Base-by-base conservation (phyloP, 2,329 filamentous ascomycete genomes). In the Botrytis elliptica region DNA sequence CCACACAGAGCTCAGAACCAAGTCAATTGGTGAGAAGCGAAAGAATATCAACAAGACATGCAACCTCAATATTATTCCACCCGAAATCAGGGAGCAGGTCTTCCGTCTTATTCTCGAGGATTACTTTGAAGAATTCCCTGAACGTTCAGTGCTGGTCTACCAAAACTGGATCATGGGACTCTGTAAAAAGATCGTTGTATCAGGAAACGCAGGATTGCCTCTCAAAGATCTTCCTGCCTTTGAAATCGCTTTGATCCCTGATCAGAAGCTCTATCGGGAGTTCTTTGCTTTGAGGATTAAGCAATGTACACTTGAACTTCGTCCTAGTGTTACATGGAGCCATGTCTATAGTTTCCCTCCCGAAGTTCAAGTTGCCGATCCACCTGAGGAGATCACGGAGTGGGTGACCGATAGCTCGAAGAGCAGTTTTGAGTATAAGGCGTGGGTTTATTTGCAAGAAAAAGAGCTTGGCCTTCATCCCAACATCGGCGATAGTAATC, bases 171-270 rank as follows among this genome's bases (percentile, higher is more conserved):
- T 38, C 49, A n/a, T 9, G 18, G 36, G 57, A 62, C n/a, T 20
- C 5, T 63, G 33, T 49, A 12, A 16, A n/a, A 46, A n/a, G 4
- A 25, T 44, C 14, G 12, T 40, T 18, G 52, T 6, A n/a, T 40
- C 42, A 25, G 20, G 42, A 36, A 44, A 70, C 40, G 4, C 57
- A 46, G 40, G 57, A 16, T 42, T 62, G 18, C 10, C 22, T 46
- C 55, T 63, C 29, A 38, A 25, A 42, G 38, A 60, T 16, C 67
- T 60, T 40, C 55, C 52, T n/a, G 18, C 25, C 42, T 57, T 70
- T 57, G 67, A 70, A 70, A 25, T 36, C 29, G 67, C 52, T 36
- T 29, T 70, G 20, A 62, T 70, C 20, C 55, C 57, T 4, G 68
- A 63, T 25, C 18, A 44, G 33, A 46, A 36, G 38, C 38, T 70